These are phyloP conservation scores for Leucosporidium yakuticum DNA, from an alignment of 768 basidiomycete genomes.

Conservation along the genomic window DNA sequence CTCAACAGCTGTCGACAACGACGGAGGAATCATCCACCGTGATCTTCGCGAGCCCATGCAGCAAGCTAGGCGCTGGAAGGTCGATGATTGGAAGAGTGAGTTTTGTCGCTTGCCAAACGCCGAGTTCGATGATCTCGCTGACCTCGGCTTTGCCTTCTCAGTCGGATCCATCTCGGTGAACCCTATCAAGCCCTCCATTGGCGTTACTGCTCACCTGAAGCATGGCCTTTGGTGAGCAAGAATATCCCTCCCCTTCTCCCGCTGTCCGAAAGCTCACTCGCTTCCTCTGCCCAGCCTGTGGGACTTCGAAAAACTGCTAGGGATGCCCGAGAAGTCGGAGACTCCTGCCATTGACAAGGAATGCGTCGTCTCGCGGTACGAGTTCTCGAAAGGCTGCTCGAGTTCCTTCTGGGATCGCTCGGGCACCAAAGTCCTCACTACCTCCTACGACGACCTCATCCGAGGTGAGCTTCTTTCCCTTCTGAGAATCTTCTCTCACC, in stretches of 20 bases:
- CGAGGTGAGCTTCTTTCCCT: constrained; percentile 40
- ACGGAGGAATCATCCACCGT: constrained; percentile 28
- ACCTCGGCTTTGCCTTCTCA: background rate
- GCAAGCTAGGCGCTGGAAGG: constrained; percentile 31
- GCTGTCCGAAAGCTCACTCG: constrained; percentile 3
- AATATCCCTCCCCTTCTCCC: background rate
- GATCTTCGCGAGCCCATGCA: constrained; percentile 31
- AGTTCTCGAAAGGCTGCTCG: constrained; percentile 34
- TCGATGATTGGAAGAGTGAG: constrained; percentile 22
- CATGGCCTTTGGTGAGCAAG: constrained; percentile 23
- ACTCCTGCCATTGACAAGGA: constrained; percentile 15
- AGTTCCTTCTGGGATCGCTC: constrained; percentile 45
- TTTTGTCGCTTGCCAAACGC: too few relatives aligned
- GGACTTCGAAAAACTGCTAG: constrained; percentile 28
- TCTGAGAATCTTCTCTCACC: background rate
- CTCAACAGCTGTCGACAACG: constrained; percentile 16
- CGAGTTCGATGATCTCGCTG: too few relatives aligned
- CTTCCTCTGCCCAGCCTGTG: constrained; percentile 22
- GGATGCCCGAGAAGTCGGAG: background rate
- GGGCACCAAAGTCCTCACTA: constrained; percentile 44
- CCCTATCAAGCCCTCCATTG: constrained; percentile 28
- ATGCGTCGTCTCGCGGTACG: constrained; percentile 29
- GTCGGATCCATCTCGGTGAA: constrained; percentile 30
- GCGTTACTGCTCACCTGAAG: constrained; percentile 36
- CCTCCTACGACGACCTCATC: constrained; percentile 47